Percentiles rank a stretch among this genome's conserved stretches.
These are phyloP conservation scores for Ocimum tenuiflorum DNA, from an alignment of 257 asterid species.

Conservation along the genomic window DNA sequence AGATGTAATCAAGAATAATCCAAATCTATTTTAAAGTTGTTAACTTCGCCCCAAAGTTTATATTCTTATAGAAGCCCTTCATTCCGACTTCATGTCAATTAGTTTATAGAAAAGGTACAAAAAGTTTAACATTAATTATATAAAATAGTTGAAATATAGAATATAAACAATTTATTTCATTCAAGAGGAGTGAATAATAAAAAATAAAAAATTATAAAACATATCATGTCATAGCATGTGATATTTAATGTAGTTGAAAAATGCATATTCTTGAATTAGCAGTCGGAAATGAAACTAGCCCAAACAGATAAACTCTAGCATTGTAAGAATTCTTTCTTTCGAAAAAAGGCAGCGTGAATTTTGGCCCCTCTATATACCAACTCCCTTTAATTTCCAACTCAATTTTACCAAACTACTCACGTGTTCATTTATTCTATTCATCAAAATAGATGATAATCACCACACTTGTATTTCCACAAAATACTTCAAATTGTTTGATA, in stretches of 20 bases:
- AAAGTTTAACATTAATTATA: too few species aligned
- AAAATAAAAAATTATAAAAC: not conserved
- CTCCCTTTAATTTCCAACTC: not conserved
- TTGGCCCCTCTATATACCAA: not conserved
- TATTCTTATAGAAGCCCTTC: too few species aligned
- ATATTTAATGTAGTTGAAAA: too few species aligned
- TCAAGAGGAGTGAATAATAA: too few species aligned
- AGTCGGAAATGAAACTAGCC: not conserved
- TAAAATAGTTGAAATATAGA: too few species aligned
- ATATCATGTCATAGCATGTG: not conserved
- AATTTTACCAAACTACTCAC: not conserved
- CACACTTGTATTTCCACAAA: too few species aligned
- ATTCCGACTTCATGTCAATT: too few species aligned
- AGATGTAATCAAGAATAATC: too few species aligned
- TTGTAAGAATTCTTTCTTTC: not conserved
- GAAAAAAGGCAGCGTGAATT: not conserved
- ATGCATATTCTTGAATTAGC: not conserved
- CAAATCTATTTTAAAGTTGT: not conserved
- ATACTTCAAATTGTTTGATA: too few species aligned
- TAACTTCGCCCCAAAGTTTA: not conserved
- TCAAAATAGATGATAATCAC: too few species aligned
- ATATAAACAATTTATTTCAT: not conserved
- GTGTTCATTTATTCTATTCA: not conserved
- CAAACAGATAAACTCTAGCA: not conserved
- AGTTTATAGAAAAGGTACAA: too few species aligned